Conservation (phyloP, 2,329 filamentous ascomycete genomes). For the Diaporthe nobilis region DNA sequence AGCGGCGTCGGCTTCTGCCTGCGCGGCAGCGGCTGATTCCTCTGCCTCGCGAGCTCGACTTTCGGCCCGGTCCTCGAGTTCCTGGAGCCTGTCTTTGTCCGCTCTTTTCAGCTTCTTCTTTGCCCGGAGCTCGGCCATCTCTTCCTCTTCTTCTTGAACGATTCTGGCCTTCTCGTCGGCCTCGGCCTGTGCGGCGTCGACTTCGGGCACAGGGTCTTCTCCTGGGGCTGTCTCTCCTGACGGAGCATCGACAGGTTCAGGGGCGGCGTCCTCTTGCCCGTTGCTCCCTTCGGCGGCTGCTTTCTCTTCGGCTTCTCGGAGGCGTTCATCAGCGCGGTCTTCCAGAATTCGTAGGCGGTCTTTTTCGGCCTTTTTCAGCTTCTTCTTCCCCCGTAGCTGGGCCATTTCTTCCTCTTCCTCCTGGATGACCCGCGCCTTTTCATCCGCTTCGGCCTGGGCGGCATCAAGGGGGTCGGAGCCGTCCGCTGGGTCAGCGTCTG, state of each 20-base stretch:
- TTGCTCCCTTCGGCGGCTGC: conserved; percentile 2
- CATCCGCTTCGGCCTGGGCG: conserved; percentile 36
- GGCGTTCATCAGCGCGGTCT: conserved; percentile 34
- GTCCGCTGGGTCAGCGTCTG: background rate
- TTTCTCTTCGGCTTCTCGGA: conserved; percentile 37
- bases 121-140: conserved; percentile 20
- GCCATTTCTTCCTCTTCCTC: conserved; percentile 41
- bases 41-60: conserved; percentile 29
- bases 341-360: conserved; percentile 30
- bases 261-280: conserved; percentile 4
- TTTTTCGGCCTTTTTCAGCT: conserved; percentile 35
- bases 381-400: conserved; percentile 27
- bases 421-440: conserved; percentile 33
- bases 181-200: conserved; percentile 42
- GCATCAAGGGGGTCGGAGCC: conserved; percentile 5
- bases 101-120: conserved; percentile 29
- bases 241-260: background rate
- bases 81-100: conserved; percentile 25
- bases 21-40: conserved; percentile 12
- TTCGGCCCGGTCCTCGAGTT: conserved; percentile 20
- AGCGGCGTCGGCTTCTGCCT: conserved; percentile 1
- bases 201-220: conserved; percentile 8
- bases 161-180: conserved; percentile 30
- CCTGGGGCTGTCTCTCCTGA: background rate
- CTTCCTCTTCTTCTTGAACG: conserved; percentile 22